Conservation (phyloP, 805 yeast species). For the Hanseniaspora taiwanica region DNA sequence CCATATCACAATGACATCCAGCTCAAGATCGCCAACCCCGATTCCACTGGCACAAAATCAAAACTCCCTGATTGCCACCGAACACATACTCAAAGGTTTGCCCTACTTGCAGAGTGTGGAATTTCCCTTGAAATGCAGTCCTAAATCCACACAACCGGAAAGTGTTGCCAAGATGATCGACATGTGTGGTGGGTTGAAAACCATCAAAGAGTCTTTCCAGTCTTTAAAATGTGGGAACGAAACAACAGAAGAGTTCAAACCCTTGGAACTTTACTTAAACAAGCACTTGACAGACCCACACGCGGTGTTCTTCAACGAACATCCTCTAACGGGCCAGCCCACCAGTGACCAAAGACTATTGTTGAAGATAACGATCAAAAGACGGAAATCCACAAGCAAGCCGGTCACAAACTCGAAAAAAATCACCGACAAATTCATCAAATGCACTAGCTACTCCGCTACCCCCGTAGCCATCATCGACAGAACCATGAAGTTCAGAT, state of each 20-base stretch:
- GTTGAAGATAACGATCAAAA: constrained; percentile 46
- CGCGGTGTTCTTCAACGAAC: constrained; percentile 29
- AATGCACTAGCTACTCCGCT: constrained; percentile 29
- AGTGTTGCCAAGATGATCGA: constrained; percentile 48
- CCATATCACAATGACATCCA: neutral
- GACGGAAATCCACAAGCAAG: constrained; percentile 30
- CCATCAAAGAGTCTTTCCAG: constrained; percentile 3
- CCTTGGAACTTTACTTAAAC: constrained; percentile 22
- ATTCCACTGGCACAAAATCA: neutral
- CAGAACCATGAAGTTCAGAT: constrained; percentile 63
- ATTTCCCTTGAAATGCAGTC: constrained; percentile 41
- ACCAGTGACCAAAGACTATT: constrained; percentile 43
- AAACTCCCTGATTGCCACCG: constrained; percentile 28
- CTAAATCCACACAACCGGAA: constrained; percentile 29
- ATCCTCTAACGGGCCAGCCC: constrained; percentile 47
- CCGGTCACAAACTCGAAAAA: constrained; percentile 31
- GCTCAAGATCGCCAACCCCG: neutral
- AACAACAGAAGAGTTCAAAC: no score
- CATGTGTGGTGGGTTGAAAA: constrained; percentile 51
- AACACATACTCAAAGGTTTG: constrained; percentile 45
- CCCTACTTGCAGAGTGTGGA: constrained; percentile 70
- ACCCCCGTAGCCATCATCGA: constrained; percentile 57
- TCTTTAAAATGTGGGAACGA: neutral
- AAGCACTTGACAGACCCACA: constrained; percentile 24
- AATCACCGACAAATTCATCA: constrained; percentile 24